These are phyloP conservation scores for Rhodofomes roseus DNA, from an alignment of 1,284 basidiomycete species.

Conservation along the genomic window DNA sequence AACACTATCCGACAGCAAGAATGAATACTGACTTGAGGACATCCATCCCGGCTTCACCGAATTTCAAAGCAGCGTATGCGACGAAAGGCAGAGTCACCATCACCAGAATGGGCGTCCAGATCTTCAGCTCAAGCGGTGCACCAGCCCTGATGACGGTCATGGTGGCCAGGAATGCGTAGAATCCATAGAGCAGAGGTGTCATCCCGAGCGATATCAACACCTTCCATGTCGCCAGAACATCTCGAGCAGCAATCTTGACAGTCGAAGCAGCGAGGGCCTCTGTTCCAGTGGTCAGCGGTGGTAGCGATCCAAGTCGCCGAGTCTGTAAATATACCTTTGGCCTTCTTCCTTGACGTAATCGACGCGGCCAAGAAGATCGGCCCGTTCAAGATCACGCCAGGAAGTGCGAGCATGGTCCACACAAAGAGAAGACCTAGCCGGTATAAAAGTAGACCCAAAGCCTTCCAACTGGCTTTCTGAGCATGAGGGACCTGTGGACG, in stretches of 20 bases:
- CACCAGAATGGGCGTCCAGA: conserved; percentile 81
- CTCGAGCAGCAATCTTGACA: conserved; percentile 93
- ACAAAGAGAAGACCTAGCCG: conserved; percentile 77
- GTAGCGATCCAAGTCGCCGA: neutral
- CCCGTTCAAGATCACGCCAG: conserved; percentile 92
- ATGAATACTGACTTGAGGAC: conserved; percentile 83
- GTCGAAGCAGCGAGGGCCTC: conserved; percentile 96
- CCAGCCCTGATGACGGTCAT: conserved; percentile 71
- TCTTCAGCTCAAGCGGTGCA: conserved; percentile 58
- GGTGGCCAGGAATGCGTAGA: conserved; percentile 84
- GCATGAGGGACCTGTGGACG: conserved; percentile 68
- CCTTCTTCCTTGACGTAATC: conserved; percentile 85
- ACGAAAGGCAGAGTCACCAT: conserved; percentile 81
- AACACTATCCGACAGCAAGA: conserved; percentile 26
- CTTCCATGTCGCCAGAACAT: conserved; percentile 98
- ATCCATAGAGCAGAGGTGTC: conserved; percentile 83
- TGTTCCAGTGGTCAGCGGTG: conserved; percentile 29
- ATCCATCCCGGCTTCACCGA: conserved; percentile 98
- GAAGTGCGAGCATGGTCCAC: conserved; percentile 88
- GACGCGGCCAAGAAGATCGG: conserved; percentile 96
- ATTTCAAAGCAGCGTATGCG: conserved; percentile 94
- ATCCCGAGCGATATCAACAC: conserved; percentile 92
- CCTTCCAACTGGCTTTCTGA: conserved; percentile 85
- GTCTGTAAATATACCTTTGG: conserved; percentile 62
- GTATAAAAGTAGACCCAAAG: conserved; percentile 82